These are phyloP conservation scores for Saccharomycopsis sp. DNA, from an alignment of 805 yeast species.

Conservation along the genomic window DNA sequence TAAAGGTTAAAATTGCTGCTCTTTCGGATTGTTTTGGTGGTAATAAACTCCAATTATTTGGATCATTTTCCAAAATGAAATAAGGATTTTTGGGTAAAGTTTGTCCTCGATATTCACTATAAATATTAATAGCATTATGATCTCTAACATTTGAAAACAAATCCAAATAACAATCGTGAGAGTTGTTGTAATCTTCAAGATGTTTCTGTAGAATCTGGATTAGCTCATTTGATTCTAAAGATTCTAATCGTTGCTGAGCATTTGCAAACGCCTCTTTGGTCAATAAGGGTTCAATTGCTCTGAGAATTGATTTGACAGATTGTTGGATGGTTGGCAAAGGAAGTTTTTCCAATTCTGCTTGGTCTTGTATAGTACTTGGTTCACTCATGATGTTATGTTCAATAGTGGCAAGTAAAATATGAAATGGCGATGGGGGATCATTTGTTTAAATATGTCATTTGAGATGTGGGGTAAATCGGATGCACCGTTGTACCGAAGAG, in stretches of 20 bases:
- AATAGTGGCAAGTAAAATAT: too few species aligned
- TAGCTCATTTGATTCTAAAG: conserved; percentile 33
- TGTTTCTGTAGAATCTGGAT: conserved; percentile 43
- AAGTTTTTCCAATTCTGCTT: too few species aligned
- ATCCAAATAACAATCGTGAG: conserved; percentile 44
- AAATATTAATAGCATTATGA: conserved; percentile 42
- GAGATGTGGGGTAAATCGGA: too few species aligned
- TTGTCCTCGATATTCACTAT: conserved; percentile 55
- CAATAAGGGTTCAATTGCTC: conserved; percentile 47
- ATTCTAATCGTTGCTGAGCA: conserved; percentile 33
- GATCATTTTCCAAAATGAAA: conserved; percentile 65
- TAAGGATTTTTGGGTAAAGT: conserved; percentile 72
- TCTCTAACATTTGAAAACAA: conserved; percentile 30
- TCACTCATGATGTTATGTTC: too few species aligned
- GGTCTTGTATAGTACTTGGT: too few species aligned
- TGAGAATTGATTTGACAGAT: conserved; percentile 42
- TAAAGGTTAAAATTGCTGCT: conserved; percentile 55
- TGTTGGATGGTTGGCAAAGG: conserved; percentile 50
- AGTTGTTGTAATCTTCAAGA: conserved; percentile 34
- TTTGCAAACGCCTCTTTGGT: conserved; percentile 34
- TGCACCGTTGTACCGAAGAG: too few species aligned
- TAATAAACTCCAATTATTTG: conserved; percentile 35
- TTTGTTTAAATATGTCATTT: too few species aligned
- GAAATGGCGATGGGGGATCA: too few species aligned
- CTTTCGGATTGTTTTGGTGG: conserved; percentile 61